These are phyloP conservation scores for Candida mesenterica DNA, from an alignment of 1,139 yeast species.

Conservation along the genomic window DNA sequence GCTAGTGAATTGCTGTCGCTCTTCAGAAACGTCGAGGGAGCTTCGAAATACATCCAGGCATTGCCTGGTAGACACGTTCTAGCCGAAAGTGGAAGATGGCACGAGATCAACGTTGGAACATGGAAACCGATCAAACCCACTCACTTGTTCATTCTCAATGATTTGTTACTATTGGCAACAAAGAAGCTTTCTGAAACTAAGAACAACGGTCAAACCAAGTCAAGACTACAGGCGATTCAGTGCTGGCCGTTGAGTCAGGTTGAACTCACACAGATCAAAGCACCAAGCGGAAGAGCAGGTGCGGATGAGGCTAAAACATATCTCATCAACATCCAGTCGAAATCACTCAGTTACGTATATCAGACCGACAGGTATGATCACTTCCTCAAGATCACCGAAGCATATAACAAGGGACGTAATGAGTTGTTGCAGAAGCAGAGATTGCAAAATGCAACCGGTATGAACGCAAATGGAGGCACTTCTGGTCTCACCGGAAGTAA, in stretches of 20 bases:
- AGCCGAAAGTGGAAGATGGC: conserved; percentile 83
- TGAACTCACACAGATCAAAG: conserved; percentile 40
- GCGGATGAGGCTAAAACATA: conserved; percentile 30
- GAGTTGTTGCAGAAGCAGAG: conserved; percentile 54
- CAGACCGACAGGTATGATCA: conserved; percentile 65
- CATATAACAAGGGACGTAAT: conserved; percentile 63
- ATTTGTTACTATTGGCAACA: conserved; percentile 71
- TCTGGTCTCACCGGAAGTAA: conserved; percentile 11
- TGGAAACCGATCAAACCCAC: conserved; percentile 79
- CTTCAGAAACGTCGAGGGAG: conserved; percentile 86
- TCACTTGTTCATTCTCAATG: conserved; percentile 76
- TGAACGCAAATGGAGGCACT: conserved; percentile 13
- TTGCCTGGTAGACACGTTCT: conserved; percentile 80
- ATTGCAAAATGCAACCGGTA: conserved; percentile 31
- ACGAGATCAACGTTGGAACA: conserved; percentile 82
- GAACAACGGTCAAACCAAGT: conserved; percentile 12
- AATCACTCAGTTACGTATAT: conserved; percentile 55
- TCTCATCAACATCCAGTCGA: conserved; percentile 47
- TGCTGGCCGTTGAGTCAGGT: conserved; percentile 77
- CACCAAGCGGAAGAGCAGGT: conserved; percentile 20
- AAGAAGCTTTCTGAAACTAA: conserved; percentile 39
- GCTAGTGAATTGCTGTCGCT: conserved; percentile 67
- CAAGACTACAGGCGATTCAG: conserved; percentile 64
- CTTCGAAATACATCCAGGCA: conserved; percentile 76
- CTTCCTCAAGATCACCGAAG: conserved; percentile 54